phyloP scores from a whole-genome alignment of 225 moss, liverwort and hornwort species.

The Physcomitrium patens region DNA sequence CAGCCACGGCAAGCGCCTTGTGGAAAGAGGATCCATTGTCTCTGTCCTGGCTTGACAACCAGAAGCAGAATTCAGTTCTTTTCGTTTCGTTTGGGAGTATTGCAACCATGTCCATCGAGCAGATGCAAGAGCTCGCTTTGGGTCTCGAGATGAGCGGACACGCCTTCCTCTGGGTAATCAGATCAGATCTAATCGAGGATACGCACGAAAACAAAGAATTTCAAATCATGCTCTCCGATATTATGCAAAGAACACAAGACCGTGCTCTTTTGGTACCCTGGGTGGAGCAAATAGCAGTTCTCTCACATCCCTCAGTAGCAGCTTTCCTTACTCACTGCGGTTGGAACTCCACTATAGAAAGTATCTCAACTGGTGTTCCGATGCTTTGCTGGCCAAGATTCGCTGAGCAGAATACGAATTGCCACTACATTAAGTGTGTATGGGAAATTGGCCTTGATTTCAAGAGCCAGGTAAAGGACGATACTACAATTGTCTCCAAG shows the following conservation, averaged over 20 bases:
- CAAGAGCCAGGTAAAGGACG: not conserved
- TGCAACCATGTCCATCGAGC: conserved; percentile 15
- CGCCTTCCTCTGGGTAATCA: conserved; percentile 23
- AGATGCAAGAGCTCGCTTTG: conserved; percentile 26
- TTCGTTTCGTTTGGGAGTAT: conserved; percentile 33
- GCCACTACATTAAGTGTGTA: conserved; percentile 24
- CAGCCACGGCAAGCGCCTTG: not conserved
- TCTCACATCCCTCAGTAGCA: conserved; percentile 31
- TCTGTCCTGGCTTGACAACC: conserved; percentile 28
- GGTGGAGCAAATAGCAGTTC: conserved; percentile 21
- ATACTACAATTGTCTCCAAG: not conserved
- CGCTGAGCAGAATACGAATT: conserved; percentile 13
- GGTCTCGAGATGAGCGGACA: conserved; percentile 30
- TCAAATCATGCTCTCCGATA: conserved; percentile 4
- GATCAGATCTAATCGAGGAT: not conserved
- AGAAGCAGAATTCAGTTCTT: conserved; percentile 5
- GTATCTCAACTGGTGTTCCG: conserved; percentile 27
- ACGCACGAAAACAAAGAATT: not conserved
- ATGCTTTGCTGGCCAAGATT: conserved; percentile 22
- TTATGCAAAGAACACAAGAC: conserved; percentile 21
- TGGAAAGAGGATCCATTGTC: conserved; percentile 13
- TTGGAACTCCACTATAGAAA: conserved; percentile 33
- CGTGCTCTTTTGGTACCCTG: conserved; percentile 23
- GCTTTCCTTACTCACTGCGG: conserved; percentile 29
- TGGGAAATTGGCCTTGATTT: conserved; percentile 33